A percentile compares a stretch with the other conserved stretches of the same genome.
phyloP scores from a whole-genome alignment of 768 basidiomycete genomes.

The Panus rudis region DNA sequence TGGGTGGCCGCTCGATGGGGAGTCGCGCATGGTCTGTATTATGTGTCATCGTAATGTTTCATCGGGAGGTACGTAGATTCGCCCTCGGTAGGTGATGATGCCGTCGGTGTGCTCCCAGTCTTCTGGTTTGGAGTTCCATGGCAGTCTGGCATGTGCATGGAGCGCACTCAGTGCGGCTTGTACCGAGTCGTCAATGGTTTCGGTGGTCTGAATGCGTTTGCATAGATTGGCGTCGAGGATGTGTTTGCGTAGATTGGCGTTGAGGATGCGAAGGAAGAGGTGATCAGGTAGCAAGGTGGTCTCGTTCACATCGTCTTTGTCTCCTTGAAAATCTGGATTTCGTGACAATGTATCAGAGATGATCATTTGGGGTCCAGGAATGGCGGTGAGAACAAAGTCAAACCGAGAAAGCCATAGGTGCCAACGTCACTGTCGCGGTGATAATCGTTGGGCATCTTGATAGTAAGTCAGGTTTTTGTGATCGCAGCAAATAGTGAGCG shows the following conservation, averaged over 20 bases:
- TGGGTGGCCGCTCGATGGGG: slow-evolving; percentile 20
- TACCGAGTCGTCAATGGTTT: too few relatives aligned
- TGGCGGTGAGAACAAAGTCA: slow-evolving; percentile 9
- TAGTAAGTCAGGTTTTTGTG: slow-evolving; percentile 28
- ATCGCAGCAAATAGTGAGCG: too few relatives aligned
- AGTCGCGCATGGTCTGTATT: slow-evolving; percentile 20
- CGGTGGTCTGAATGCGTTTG: too few relatives aligned
- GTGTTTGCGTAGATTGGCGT: too few relatives aligned
- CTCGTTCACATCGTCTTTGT: background rate
- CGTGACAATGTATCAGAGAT: slow-evolving; percentile 9
- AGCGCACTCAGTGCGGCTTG: too few relatives aligned
- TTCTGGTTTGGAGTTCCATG: background rate
- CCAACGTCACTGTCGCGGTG: slow-evolving; percentile 28
- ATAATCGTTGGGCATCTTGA: slow-evolving; percentile 17
- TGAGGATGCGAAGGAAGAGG: too few relatives aligned
- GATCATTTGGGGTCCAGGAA: slow-evolving; percentile 3
- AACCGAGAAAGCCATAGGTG: slow-evolving; percentile 11
- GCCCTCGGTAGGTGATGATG: background rate
- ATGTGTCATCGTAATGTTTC: background rate
- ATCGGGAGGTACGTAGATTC: background rate
- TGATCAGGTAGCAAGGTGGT: background rate
- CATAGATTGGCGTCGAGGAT: too few relatives aligned
- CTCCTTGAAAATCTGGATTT: background rate
- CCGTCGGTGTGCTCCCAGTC: background rate
- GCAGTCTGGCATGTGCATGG: too few relatives aligned